Evolutionary conservation across 805 yeast species (phyloP).

Genomic region (Zygotorulaspora florentina): DNA sequence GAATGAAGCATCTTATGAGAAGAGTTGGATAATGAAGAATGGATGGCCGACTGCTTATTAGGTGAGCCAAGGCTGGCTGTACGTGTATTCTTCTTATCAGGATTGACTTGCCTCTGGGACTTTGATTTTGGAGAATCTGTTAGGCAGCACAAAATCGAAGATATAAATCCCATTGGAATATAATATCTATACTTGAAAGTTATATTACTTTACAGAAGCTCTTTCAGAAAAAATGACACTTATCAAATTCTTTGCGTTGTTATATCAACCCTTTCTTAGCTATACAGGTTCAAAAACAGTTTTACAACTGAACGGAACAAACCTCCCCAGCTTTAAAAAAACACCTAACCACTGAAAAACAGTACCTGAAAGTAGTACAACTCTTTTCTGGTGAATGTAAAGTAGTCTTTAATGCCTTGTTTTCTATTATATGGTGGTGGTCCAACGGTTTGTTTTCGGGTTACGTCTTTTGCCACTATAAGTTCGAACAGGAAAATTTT

Average conservation of each 20-base stretch:
- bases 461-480: not conserved
- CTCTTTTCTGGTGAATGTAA: not conserved
- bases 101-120: slow-evolving; percentile 13
- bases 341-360: no score
- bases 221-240: not conserved
- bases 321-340: not conserved
- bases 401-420: not conserved
- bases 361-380: no score
- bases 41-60: slow-evolving; percentile 8
- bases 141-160: slow-evolving; percentile 26
- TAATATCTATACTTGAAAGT: not conserved
- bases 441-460: not conserved
- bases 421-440: not conserved
- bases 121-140: slow-evolving; percentile 16
- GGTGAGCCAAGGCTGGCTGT: slow-evolving; percentile 2
- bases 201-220: not conserved
- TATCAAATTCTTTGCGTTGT: no score
- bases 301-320: not conserved
- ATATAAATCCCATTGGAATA: slow-evolving; percentile 36
- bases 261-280: no score
- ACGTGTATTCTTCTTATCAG: not conserved
- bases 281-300: no score
- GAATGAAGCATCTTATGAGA: slow-evolving; percentile 13
- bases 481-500: not conserved
- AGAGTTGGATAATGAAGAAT: slow-evolving; percentile 18